phyloP scores from a whole-genome alignment of 2,329 filamentous ascomycete genomes.

The Ophiostoma pallidulum region DNA sequence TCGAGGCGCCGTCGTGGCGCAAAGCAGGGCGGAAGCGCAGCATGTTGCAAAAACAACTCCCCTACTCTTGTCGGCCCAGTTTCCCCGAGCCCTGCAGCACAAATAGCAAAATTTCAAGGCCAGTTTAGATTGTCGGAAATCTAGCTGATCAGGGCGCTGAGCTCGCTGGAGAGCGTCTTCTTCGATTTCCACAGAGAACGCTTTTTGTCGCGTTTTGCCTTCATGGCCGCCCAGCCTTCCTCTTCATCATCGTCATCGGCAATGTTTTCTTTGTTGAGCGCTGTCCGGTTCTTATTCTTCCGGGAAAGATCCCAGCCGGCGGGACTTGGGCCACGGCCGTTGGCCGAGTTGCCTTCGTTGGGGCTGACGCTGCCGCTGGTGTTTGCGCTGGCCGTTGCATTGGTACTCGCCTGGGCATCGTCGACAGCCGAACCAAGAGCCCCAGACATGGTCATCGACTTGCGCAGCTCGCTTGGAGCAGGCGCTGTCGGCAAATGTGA shows the following conservation, averaged over 20 bases:
- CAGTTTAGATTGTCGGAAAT: background rate
- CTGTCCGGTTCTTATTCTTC: slow-evolving; percentile 29
- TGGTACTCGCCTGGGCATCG: slow-evolving; percentile 13
- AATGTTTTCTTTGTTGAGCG: slow-evolving; percentile 30
- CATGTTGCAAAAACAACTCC: no score
- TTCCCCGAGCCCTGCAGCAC: slow-evolving; percentile 12
- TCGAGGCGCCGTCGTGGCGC: no score
- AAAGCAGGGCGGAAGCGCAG: no score
- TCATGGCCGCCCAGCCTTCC: slow-evolving; percentile 61
- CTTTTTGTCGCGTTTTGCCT: slow-evolving; percentile 59
- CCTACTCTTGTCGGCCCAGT: background rate
- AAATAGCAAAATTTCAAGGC: background rate
- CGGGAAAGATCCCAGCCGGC: slow-evolving; percentile 20
- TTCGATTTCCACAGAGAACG: slow-evolving; percentile 55
- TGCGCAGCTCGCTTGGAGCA: slow-evolving; percentile 23
- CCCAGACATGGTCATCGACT: slow-evolving; percentile 36
- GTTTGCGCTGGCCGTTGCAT: background rate
- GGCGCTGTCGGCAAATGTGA: slow-evolving; percentile 46
- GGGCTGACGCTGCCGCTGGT: slow-evolving; percentile 6
- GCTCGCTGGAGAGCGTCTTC: slow-evolving; percentile 41
- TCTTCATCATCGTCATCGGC: slow-evolving; percentile 49
- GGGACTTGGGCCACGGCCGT: slow-evolving; percentile 3
- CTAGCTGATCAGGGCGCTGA: slow-evolving; percentile 39
- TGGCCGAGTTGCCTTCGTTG: background rate
- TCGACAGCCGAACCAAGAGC: slow-evolving; percentile 19